Conservation (phyloP, 257 asterid species). For the Cynanchum wilfordii region DNA sequence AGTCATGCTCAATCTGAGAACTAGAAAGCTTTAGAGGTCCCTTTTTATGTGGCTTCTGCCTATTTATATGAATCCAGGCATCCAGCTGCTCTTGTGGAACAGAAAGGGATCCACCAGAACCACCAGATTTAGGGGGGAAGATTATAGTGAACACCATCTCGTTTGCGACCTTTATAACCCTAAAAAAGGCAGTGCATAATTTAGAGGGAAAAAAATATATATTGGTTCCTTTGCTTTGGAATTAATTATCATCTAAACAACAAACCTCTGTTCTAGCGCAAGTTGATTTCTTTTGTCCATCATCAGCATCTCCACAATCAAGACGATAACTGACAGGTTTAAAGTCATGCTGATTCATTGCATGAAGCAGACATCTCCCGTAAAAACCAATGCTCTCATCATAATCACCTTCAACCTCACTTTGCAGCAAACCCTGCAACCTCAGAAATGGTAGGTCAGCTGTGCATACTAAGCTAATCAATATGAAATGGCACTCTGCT, state of each 20-base stretch:
- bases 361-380: slow-evolving; percentile 32
- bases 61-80: slow-evolving; percentile 58
- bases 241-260: background rate
- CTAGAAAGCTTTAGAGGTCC: slow-evolving; percentile 31
- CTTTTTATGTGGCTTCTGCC: slow-evolving; percentile 36
- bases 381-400: slow-evolving; percentile 25
- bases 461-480: background rate
- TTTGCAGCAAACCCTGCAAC: slow-evolving; percentile 35
- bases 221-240: background rate
- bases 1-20: slow-evolving; percentile 38
- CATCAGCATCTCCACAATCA: slow-evolving; percentile 9
- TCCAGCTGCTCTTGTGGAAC: slow-evolving; percentile 68
- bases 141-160: slow-evolving; percentile 34
- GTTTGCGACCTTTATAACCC: slow-evolving; percentile 56
- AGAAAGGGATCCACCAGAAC: slow-evolving; percentile 33
- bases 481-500: background rate
- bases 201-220: background rate
- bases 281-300: slow-evolving; percentile 24
- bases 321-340: slow-evolving; percentile 25
- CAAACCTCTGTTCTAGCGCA: slow-evolving; percentile 67
- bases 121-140: slow-evolving; percentile 28
- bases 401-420: slow-evolving; percentile 35
- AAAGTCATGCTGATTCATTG: slow-evolving; percentile 13
- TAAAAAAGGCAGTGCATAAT: slow-evolving; percentile 22
- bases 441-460: background rate